These are phyloP conservation scores for Athelia sp. DNA, from an alignment of 1,284 basidiomycete species.

Conservation along the genomic window DNA sequence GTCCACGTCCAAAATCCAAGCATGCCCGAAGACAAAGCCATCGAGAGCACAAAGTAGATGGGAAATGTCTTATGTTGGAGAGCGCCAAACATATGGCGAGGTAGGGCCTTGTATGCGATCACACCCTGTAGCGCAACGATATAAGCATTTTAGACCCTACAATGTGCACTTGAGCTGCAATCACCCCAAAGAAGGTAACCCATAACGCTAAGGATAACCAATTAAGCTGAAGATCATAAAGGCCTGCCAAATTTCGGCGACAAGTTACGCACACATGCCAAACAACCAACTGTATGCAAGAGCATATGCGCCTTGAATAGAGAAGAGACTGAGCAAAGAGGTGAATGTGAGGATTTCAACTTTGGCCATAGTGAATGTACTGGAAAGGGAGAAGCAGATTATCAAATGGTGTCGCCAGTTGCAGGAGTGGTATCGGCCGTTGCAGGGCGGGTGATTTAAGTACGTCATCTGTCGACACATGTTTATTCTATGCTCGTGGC, in stretches of 20 bases:
- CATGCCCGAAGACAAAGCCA: constrained; percentile 49
- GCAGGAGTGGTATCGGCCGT: not conserved
- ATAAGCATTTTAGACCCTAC: constrained; percentile 1
- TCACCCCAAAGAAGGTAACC: constrained; percentile 65
- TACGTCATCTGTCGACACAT: too few relatives aligned
- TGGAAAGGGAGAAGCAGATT: too few relatives aligned
- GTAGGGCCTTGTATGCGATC: constrained; percentile 22
- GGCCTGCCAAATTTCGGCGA: not conserved
- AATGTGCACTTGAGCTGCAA: constrained; percentile 17
- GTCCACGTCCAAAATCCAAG: constrained; percentile 58
- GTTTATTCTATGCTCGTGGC: not conserved
- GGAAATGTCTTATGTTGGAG: constrained; percentile 76
- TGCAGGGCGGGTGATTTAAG: not conserved
- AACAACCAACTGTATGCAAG: constrained; percentile 57
- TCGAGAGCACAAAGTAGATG: constrained; percentile 66
- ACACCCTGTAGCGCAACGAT: not conserved
- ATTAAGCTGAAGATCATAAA: constrained; percentile 2
- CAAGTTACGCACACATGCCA: constrained; percentile 58
- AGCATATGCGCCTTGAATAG: constrained; percentile 45
- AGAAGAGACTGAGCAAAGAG: constrained; percentile 36
- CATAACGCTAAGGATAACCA: constrained; percentile 43
- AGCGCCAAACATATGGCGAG: constrained; percentile 69
- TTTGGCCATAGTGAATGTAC: constrained; percentile 22
- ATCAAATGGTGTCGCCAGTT: too few relatives aligned
- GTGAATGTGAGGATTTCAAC: constrained; percentile 33